Percentiles rank a stretch among this genome's conserved stretches.
phyloP scores from a whole-genome alignment of 495 filamentous ascomycete species.

The Monascus purpureus region DNA sequence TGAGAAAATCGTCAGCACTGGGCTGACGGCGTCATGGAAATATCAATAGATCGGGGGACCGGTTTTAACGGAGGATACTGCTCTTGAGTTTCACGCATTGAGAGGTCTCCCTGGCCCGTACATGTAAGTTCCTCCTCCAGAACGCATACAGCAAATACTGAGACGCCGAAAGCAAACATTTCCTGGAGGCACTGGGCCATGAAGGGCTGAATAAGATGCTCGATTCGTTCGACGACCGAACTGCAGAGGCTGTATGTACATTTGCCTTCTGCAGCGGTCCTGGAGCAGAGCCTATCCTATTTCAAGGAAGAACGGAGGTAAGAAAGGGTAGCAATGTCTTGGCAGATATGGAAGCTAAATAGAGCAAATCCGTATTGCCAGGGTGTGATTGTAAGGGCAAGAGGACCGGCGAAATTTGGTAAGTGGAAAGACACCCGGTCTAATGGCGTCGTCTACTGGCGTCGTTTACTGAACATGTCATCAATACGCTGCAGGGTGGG shows the following conservation, averaged over 20 bases:
- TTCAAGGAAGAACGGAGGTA: conserved; percentile 68
- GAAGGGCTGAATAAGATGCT: conserved; percentile 84
- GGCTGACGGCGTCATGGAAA: conserved; percentile 4
- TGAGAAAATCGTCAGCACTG: neutral
- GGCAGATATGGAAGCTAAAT: neutral
- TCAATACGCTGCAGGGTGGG: conserved; percentile 53
- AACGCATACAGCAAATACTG: neutral
- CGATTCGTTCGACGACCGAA: conserved; percentile 75
- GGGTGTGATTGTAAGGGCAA: conserved; percentile 26
- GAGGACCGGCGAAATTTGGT: conserved; percentile 75
- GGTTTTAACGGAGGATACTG: conserved; percentile 91
- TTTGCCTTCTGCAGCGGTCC: conserved; percentile 86
- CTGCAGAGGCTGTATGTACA: conserved; percentile 85
- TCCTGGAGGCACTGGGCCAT: conserved; percentile 69
- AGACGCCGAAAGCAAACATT: conserved; percentile 60
- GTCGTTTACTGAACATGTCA: too few species aligned
- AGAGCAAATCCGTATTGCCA: conserved; percentile 11
- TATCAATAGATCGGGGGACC: conserved; percentile 58
- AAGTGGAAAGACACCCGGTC: conserved; percentile 29
- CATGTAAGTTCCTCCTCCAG: conserved; percentile 47
- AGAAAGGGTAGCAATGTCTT: conserved; percentile 1
- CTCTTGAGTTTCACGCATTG: conserved; percentile 80
- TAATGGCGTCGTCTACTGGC: too few species aligned
- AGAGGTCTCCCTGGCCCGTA: conserved; percentile 91
- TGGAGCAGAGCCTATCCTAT: conserved; percentile 70